Evolutionary conservation across 2,329 filamentous ascomycete genomes (phyloP), one percentile per base, ranked within the genome.

Genomic region (Xylariaceae sp.): DNA sequence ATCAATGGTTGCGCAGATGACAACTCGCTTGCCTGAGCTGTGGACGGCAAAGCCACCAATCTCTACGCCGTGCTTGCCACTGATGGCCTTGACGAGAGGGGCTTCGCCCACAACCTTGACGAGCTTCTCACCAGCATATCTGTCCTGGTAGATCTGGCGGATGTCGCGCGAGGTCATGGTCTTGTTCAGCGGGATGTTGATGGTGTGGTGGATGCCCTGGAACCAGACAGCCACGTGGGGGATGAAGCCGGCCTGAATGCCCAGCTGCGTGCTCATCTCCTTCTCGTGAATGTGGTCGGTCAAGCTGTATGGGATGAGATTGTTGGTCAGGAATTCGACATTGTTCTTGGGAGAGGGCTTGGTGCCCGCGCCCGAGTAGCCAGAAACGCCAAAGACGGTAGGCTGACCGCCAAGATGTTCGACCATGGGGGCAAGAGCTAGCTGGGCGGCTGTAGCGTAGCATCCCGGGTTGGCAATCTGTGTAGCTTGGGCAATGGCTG

Each of bases 181-280:
- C 64, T 90, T 76, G 57, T 83, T 83, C 7, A 97, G 73, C 9
- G 90, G 89, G 36, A 97, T 86, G 59, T 81, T 88, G 63, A 97
- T 89, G 27, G 88, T 90, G 65, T 89, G 85, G 60, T 88, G 81
- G 53, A 97, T 96, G 49, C 90, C 90, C 59, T 94, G 84, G 76
- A 96, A 97, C 90, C 88, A 96, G 9, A 84, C 80, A n/a, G 88
- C 87, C 14, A 95, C 89, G 63, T 97, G 90, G 5, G 90, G 92
- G 42, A 92, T 83, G 61, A 98, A 97, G 6, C 83, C 85, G 11
- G 94, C 81, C 14, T 76, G 68, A n/a, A 69, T 73, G 32, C 82
- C 85, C 8, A 97, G 75, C 59, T 94, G 88, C 38, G 68, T 60
- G 59, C 82, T 83, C 48, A 97, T 92, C 63, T 97, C 92, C 34